Conservation (phyloP, 495 filamentous ascomycete genomes). For the Daldinia caldariorum region DNA sequence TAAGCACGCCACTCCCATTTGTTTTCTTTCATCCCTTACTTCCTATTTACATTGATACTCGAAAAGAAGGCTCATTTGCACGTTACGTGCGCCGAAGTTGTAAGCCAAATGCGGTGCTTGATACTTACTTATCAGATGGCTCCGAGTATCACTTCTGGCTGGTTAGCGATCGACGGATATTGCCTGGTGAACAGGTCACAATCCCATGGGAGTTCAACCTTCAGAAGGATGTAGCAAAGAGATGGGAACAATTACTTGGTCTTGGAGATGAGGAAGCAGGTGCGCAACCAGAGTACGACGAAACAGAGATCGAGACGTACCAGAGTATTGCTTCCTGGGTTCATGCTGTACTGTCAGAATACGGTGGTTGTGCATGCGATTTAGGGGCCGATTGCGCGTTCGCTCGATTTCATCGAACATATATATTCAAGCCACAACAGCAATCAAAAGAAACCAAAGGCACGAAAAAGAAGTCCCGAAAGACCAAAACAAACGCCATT, state of each 20-base stretch:
- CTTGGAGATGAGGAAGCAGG: constrained; percentile 58
- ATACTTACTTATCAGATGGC: constrained; percentile 78
- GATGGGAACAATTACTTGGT: constrained; percentile 60
- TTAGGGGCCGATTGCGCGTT: constrained; percentile 71
- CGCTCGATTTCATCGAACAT: constrained; percentile 75
- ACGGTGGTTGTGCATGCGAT: constrained; percentile 88
- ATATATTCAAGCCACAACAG: constrained; percentile 58
- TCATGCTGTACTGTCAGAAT: constrained; percentile 80
- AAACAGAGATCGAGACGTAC: constrained; percentile 57
- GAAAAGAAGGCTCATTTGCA: constrained; percentile 81
- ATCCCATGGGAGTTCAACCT: constrained; percentile 66
- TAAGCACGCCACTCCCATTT: constrained; percentile 83
- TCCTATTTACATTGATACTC: constrained; percentile 90
- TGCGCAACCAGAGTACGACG: constrained; percentile 56
- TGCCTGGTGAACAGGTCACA: constrained; percentile 64
- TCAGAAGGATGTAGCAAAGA: constrained; percentile 53
- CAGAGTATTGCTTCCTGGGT: constrained; percentile 63
- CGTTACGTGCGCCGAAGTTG: constrained; percentile 91
- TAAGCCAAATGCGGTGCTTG: constrained; percentile 81
- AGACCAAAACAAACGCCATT: constrained; percentile 62
- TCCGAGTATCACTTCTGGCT: constrained; percentile 90
- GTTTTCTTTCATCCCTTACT: constrained; percentile 84
- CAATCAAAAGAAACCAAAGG: constrained; percentile 57
- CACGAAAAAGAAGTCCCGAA: constrained; percentile 69
- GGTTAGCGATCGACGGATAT: constrained; percentile 77